Evolutionary conservation across 768 basidiomycete genomes (phyloP).

Genomic region (Leccinum truebloodii): DNA sequence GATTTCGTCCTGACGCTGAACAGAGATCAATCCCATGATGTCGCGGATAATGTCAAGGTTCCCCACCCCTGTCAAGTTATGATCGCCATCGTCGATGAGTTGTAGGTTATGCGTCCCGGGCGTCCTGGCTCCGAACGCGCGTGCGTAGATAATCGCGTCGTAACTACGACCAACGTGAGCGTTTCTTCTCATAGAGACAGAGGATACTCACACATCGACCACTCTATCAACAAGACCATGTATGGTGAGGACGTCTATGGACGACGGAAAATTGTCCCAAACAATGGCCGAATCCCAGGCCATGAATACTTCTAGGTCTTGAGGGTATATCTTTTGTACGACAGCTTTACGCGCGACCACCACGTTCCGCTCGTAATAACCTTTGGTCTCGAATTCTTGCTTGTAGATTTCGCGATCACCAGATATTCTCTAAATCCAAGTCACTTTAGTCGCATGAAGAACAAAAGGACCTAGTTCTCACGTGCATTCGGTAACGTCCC

Average conservation of each 20-base stretch:
- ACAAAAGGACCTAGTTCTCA: conserved; percentile 37
- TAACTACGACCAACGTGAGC: conserved; percentile 43
- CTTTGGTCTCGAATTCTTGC: conserved; percentile 53
- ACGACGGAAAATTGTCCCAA: conserved; percentile 64
- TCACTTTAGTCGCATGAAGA: conserved; percentile 6
- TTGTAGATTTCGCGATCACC: conserved; percentile 41
- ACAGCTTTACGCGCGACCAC: conserved; percentile 66
- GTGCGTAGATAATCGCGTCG: conserved; percentile 71
- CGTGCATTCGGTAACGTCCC: conserved; percentile 78
- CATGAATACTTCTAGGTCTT: conserved; percentile 62
- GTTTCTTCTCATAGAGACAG: background rate
- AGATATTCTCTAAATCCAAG: conserved; percentile 25
- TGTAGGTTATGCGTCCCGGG: conserved; percentile 74
- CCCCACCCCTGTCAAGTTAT: conserved; percentile 68
- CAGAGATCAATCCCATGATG: conserved; percentile 7
- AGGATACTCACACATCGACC: conserved; percentile 63
- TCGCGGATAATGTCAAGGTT: background rate
- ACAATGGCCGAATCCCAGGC: conserved; percentile 68
- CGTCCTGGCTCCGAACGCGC: conserved; percentile 52
- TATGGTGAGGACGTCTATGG: conserved; percentile 68
- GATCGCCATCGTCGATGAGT: conserved; percentile 73
- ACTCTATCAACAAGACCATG: conserved; percentile 72
- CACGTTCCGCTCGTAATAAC: conserved; percentile 62
- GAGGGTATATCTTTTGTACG: conserved; percentile 52
- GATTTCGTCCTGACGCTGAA: conserved; percentile 62